Evolutionary conservation across 306 rosid species (phyloP).

Genomic region (Prinsepia uniflora): DNA sequence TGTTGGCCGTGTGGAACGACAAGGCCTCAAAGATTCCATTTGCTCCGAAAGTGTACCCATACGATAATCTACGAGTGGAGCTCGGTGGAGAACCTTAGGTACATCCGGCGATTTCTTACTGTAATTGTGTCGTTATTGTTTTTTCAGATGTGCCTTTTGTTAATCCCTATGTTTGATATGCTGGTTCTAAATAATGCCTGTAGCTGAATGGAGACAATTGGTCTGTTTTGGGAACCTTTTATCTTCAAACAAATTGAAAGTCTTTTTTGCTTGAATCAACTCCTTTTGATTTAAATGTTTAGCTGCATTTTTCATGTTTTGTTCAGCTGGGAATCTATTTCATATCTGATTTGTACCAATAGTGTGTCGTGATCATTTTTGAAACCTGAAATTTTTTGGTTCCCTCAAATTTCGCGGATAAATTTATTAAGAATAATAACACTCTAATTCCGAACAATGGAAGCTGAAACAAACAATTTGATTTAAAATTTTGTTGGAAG

Average conservation of each 20-base stretch:
- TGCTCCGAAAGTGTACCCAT: constrained; percentile 88
- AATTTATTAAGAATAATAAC: neutral
- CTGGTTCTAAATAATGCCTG: constrained; percentile 35
- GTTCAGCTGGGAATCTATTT: neutral
- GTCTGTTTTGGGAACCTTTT: neutral
- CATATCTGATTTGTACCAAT: neutral
- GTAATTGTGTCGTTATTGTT: constrained; percentile 26
- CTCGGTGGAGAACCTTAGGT: constrained; percentile 83
- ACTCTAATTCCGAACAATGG: neutral
- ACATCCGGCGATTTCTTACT: constrained; percentile 15
- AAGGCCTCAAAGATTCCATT: constrained; percentile 84
- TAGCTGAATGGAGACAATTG: constrained; percentile 16
- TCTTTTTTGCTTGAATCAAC: neutral
- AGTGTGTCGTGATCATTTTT: neutral
- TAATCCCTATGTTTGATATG: constrained; percentile 26
- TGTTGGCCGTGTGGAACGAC: constrained; percentile 83
- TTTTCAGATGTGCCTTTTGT: constrained; percentile 35
- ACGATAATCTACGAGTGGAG: constrained; percentile 85
- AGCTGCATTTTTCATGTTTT: neutral
- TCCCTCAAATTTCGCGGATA: neutral
- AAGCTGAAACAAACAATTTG: neutral
- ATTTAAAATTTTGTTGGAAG: no score
- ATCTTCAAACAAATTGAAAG: constrained; percentile 2
- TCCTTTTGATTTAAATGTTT: neutral
- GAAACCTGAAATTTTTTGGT: neutral